A percentile compares a stretch with the other conserved stretches of the same genome.
These are phyloP conservation scores for Phlyctochytrium bullatum DNA, from an alignment of 192 early-diverging fungal genomes.

Conservation along the genomic window DNA sequence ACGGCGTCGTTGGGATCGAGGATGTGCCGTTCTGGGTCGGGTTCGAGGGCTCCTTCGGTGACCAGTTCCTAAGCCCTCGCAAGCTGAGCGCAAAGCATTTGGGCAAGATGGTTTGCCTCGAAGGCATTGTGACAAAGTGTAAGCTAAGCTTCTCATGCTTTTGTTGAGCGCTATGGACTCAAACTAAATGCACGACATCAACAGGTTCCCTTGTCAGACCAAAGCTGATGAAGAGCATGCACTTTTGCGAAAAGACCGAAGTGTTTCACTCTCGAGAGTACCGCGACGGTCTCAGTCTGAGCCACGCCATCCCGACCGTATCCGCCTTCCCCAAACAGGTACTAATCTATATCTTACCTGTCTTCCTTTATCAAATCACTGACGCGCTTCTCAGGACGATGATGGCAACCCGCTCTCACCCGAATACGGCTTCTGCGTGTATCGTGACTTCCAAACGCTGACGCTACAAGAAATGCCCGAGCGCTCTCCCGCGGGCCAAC, in stretches of 20 bases:
- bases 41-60: conserved; percentile 90
- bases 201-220: conserved; percentile 90
- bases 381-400: conserved; percentile 70
- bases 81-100: conserved; percentile 75
- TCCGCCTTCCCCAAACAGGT: conserved; percentile 87
- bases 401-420: conserved; percentile 88
- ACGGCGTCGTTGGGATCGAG: conserved; percentile 1
- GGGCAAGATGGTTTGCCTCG: conserved; percentile 87
- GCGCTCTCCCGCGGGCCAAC: conserved; percentile 87
- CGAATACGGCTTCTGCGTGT: conserved; percentile 87
- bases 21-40: conserved; percentile 66
- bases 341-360: background rate
- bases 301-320: conserved; percentile 63
- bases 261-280: conserved; percentile 83
- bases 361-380: conserved; percentile 18
- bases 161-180: background rate
- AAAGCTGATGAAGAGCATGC: conserved; percentile 87
- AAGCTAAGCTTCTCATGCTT: conserved; percentile 22
- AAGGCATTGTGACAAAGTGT: conserved; percentile 98
- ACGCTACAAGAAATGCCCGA: conserved; percentile 99
- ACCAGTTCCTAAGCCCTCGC: conserved; percentile 81
- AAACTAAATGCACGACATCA: conserved; percentile 7
- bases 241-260: conserved; percentile 85
- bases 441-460: conserved; percentile 90
- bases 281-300: conserved; percentile 79